Percentiles rank a stretch among this genome's conserved stretches.
Evolutionary conservation across 2,329 filamentous ascomycete genomes (phyloP).

Genomic region (Diplodia scrobiculata): DNA sequence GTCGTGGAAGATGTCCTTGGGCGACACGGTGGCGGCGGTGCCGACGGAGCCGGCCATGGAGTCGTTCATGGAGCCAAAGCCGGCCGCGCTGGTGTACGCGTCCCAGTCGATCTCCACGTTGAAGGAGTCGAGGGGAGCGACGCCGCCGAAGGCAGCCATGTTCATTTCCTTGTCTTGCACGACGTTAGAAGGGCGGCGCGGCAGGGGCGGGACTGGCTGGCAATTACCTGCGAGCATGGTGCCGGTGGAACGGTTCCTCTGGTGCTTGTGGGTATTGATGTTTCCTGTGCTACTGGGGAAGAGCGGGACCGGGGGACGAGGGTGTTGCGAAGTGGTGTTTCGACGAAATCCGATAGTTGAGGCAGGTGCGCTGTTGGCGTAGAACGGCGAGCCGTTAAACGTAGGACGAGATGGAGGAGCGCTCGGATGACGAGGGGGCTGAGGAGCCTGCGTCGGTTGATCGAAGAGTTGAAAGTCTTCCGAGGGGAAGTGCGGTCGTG

Average conservation of each 20-base stretch:
- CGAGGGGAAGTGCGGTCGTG: conserved; percentile 50
- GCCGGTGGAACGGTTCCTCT: conserved; percentile 34
- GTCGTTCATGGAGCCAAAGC: conserved; percentile 53
- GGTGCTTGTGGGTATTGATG: conserved; percentile 45
- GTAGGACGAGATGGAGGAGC: conserved; percentile 58
- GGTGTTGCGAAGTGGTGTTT: conserved; percentile 53
- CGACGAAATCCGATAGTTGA: conserved; percentile 62
- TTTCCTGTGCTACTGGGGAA: conserved; percentile 63
- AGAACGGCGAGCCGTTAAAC: conserved; percentile 66
- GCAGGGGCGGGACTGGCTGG: neutral
- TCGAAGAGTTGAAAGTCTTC: conserved; percentile 81
- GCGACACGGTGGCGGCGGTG: conserved; percentile 69
- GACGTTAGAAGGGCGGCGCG: neutral
- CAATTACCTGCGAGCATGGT: conserved; percentile 42
- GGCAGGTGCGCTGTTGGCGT: conserved; percentile 67
- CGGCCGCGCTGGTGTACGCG: conserved; percentile 17
- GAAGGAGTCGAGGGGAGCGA: conserved; percentile 8
- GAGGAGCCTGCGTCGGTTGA: conserved; percentile 49
- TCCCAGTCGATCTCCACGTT: conserved; percentile 36
- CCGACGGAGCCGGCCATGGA: conserved; percentile 34
- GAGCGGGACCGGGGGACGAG: conserved; percentile 70
- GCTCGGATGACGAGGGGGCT: conserved; percentile 55
- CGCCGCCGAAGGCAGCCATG: conserved; percentile 24
- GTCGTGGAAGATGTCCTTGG: conserved; percentile 75
- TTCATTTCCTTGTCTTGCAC: conserved; percentile 24